Percentiles rank a stretch among this genome's conserved stretches.
These are phyloP conservation scores for Stenocarpella maydis DNA, from an alignment of 2,329 filamentous ascomycete species.

Conservation along the genomic window DNA sequence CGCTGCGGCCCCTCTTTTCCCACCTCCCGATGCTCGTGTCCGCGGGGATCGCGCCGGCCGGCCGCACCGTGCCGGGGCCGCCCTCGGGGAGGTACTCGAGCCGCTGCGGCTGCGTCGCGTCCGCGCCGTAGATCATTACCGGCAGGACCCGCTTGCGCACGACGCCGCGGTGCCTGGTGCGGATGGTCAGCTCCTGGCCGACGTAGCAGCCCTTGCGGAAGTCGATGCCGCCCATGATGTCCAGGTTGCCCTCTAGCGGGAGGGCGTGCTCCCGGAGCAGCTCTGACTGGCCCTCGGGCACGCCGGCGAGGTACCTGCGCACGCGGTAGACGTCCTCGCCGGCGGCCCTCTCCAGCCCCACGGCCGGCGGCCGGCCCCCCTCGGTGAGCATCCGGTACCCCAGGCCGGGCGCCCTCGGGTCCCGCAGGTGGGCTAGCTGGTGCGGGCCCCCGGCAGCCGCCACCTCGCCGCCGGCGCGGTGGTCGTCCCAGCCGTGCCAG, in stretches of 20 bases:
- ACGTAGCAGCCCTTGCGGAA: slow-evolving; percentile 98
- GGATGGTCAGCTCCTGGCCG: slow-evolving; percentile 94
- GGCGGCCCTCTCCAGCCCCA: slow-evolving; percentile 49
- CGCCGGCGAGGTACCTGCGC: slow-evolving; percentile 79
- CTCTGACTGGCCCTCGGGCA: slow-evolving; percentile 86
- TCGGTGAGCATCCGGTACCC: slow-evolving; percentile 47
- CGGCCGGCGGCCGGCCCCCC: slow-evolving; percentile 43
- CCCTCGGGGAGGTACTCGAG: slow-evolving; percentile 54
- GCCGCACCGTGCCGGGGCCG: slow-evolving; percentile 39
- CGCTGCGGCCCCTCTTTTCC: slow-evolving; percentile 70
- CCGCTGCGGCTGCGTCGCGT: slow-evolving; percentile 43
- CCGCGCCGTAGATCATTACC: slow-evolving; percentile 71
- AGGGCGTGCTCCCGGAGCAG: slow-evolving; percentile 75
- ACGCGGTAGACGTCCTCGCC: slow-evolving; percentile 72
- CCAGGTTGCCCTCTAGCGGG: slow-evolving; percentile 89
- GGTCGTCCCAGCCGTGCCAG: slow-evolving; percentile 78
- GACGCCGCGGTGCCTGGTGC: slow-evolving; percentile 92
- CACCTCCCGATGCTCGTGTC: slow-evolving; percentile 60
- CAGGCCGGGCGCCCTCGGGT: slow-evolving; percentile 55
- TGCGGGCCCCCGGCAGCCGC: slow-evolving; percentile 6
- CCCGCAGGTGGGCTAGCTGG: slow-evolving; percentile 38
- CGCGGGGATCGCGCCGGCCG: slow-evolving; percentile 48
- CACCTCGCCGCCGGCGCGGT: slow-evolving; percentile 35
- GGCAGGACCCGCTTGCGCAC: slow-evolving; percentile 91
- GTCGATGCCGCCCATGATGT: slow-evolving; percentile 84